A percentile compares a stretch with the other conserved stretches of the same genome.
phyloP scores from a whole-genome alignment of 1,139 yeast genomes.

The Yarrowia galli region DNA sequence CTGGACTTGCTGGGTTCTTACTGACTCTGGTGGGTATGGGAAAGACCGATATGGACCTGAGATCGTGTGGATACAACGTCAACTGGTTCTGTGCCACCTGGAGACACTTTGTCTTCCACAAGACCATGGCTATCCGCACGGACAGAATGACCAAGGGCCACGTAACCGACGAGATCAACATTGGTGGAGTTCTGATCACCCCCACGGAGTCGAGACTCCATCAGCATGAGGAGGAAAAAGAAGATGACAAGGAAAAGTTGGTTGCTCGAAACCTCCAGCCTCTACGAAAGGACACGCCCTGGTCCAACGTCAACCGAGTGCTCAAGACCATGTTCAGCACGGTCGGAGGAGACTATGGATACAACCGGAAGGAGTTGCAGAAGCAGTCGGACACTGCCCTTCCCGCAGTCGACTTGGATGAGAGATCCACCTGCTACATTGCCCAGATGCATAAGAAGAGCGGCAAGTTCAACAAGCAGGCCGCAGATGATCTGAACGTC shows the following conservation, averaged over 20 bases:
- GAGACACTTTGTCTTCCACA: conserved; percentile 88
- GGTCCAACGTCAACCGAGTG: conserved; percentile 38
- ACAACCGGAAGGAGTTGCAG: conserved; percentile 17
- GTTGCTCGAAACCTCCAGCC: background rate
- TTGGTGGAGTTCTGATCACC: conserved; percentile 39
- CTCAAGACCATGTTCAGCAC: conserved; percentile 43
- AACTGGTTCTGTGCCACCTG: conserved; percentile 72
- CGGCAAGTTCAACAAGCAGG: conserved; percentile 75
- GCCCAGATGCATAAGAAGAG: conserved; percentile 70
- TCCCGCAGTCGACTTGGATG: conserved; percentile 9
- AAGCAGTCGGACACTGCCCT: background rate
- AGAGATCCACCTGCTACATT: conserved; percentile 62
- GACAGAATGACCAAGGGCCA: background rate
- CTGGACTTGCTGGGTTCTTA: conserved; percentile 90
- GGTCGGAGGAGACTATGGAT: conserved; percentile 36
- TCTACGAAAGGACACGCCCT: background rate
- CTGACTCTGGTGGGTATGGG: conserved; percentile 88
- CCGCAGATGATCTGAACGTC: conserved; percentile 73
- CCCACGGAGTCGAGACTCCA: background rate
- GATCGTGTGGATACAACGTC: conserved; percentile 56
- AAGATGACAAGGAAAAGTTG: background rate
- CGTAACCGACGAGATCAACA: conserved; percentile 37
- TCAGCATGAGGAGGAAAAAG: background rate
- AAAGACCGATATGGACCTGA: conserved; percentile 57
- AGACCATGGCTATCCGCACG: conserved; percentile 64